These are phyloP conservation scores for Blechomonas ayalai DNA, from an alignment of 208 protist genomes.

Conservation along the genomic window DNA sequence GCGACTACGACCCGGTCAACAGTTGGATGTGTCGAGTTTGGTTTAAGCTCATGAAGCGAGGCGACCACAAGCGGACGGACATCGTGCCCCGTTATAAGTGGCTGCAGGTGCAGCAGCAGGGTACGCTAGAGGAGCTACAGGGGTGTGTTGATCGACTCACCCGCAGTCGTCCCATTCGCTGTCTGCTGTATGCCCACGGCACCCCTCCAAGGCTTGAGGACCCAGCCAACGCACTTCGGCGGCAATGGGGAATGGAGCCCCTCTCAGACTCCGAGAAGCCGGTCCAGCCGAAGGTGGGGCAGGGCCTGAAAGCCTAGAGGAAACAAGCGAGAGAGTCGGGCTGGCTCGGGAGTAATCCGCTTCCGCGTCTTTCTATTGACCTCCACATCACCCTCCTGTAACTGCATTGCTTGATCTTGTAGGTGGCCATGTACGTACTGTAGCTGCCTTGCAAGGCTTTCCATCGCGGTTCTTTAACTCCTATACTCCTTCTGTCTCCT, in stretches of 20 bases:
- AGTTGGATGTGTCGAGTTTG: conserved; percentile 85
- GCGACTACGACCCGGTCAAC: conserved; percentile 80
- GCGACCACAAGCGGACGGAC: conserved; percentile 69
- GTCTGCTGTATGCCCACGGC: conserved; percentile 56
- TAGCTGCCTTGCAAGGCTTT: too few species aligned
- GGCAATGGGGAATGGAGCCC: conserved; percentile 56
- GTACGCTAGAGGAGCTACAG: conserved; percentile 27
- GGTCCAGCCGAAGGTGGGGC: background rate
- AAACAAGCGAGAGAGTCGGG: background rate
- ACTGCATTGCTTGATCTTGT: too few species aligned
- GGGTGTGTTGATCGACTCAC: conserved; percentile 49
- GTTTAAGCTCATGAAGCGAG: conserved; percentile 85
- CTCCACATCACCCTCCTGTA: background rate
- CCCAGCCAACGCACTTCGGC: conserved; percentile 38
- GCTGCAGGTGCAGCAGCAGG: conserved; percentile 45
- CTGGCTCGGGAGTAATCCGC: background rate
- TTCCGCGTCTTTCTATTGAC: too few species aligned
- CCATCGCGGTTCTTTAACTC: background rate
- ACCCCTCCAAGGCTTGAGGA: conserved; percentile 46
- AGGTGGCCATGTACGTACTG: too few species aligned
- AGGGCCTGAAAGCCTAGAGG: background rate
- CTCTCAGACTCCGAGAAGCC: conserved; percentile 9
- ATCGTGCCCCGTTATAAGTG: conserved; percentile 67
- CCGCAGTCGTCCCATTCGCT: conserved; percentile 26
- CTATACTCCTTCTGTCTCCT: background rate